phyloP scores from a whole-genome alignment of 768 basidiomycete genomes.

The Asterophora parasitica region DNA sequence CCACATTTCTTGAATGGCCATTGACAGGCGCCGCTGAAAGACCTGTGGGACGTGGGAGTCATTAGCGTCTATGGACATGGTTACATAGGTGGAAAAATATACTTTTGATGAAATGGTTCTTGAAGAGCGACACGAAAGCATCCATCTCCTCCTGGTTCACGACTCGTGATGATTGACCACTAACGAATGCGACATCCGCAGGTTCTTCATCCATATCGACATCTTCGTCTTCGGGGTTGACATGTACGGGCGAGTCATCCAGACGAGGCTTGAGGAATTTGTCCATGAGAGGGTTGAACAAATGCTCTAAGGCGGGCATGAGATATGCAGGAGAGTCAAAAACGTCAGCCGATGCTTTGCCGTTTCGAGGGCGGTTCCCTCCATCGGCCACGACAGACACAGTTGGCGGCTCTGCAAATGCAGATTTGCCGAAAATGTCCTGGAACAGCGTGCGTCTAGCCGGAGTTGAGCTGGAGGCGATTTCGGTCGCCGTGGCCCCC shows the following conservation, averaged over 20 bases:
- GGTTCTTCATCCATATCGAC: conserved; percentile 39
- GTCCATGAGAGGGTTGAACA: conserved; percentile 58
- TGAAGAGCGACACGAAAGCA: conserved; percentile 62
- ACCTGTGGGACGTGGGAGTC: not conserved
- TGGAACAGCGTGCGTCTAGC: conserved; percentile 67
- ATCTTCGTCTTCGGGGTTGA: conserved; percentile 32
- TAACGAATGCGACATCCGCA: conserved; percentile 11
- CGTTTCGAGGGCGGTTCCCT: not conserved
- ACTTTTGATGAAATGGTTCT: conserved; percentile 41
- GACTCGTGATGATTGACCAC: conserved; percentile 21
- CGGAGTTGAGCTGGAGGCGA: conserved; percentile 23
- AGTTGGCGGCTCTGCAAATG: conserved; percentile 39
- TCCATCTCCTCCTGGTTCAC: conserved; percentile 55
- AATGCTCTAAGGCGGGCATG: conserved; percentile 63
- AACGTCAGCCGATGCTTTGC: conserved; percentile 7
- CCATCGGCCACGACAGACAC: conserved; percentile 13
- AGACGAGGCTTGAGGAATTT: conserved; percentile 28
- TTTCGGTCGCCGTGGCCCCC: conserved; percentile 35
- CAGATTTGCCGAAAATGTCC: conserved; percentile 85
- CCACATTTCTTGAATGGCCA: not conserved
- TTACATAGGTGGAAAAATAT: conserved; percentile 11
- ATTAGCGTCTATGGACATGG: not conserved
- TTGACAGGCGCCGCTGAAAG: not conserved
- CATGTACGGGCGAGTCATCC: conserved; percentile 11
- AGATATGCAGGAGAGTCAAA: conserved; percentile 74